Evolutionary conservation across 208 protist species (phyloP).

Genomic region (Porcisia deanei): DNA sequence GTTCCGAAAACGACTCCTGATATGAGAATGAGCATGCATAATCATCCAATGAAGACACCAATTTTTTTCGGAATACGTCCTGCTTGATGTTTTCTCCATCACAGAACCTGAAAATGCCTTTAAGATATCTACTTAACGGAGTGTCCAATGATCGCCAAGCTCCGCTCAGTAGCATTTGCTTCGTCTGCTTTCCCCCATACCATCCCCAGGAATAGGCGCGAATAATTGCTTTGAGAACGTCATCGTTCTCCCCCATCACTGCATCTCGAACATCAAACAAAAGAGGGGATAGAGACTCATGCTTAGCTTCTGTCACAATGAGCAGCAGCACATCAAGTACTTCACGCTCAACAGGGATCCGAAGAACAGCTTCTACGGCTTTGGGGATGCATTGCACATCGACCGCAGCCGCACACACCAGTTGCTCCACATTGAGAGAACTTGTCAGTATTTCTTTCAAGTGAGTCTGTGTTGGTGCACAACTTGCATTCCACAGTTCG

Average conservation of each 20-base stretch:
- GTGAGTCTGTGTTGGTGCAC: not conserved
- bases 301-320: constrained; percentile 1
- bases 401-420: constrained; percentile 12
- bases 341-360: not conserved
- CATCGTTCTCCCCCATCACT: not conserved
- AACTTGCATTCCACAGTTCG: constrained; percentile 13
- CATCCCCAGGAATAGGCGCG: constrained; percentile 9
- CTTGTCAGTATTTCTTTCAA: not conserved
- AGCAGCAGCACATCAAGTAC: constrained; percentile 13
- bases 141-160: constrained; percentile 5
- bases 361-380: constrained; percentile 6
- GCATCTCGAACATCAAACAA: not conserved
- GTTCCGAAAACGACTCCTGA: not conserved
- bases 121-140: not conserved
- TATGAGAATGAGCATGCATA: constrained; percentile 2
- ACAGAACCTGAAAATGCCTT: not conserved
- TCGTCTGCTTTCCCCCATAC: constrained; percentile 1
- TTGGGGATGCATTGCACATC: constrained; percentile 8
- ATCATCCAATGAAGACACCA: not conserved
- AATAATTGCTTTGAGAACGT: constrained; percentile 4
- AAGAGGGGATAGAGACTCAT: constrained; percentile 1
- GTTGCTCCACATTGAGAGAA: not conserved
- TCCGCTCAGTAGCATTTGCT: not conserved
- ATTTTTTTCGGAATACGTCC: not conserved
- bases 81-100: not conserved